A percentile compares a stretch with the other conserved stretches of the same genome.
phyloP scores from a whole-genome alignment of 78 protist species.

The Isochrysis galbana region DNA sequence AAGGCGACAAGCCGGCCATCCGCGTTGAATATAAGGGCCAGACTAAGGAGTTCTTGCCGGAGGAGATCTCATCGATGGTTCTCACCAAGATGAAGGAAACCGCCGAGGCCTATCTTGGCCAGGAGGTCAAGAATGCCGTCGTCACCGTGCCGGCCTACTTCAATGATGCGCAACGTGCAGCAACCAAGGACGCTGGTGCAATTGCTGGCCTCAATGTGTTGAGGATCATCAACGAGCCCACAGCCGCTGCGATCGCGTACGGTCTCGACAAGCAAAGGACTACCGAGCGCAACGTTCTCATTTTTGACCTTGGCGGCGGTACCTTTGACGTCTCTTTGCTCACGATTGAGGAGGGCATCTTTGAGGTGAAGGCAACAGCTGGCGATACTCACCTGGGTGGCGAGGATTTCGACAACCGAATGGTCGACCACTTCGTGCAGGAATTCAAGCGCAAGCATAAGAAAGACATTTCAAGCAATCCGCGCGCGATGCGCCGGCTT shows the following conservation, averaged over 20 bases:
- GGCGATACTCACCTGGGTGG: slow-evolving; percentile 99
- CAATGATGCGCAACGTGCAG: slow-evolving; percentile 89
- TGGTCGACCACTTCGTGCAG: slow-evolving; percentile 66
- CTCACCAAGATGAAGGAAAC: slow-evolving; percentile 37
- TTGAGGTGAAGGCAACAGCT: slow-evolving; percentile 79
- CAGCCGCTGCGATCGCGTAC: slow-evolving; percentile 76
- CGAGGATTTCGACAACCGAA: slow-evolving; percentile 89
- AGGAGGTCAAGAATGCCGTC: slow-evolving; percentile 80
- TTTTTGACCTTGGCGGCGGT: slow-evolving; percentile 97
- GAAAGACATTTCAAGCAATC: slow-evolving; percentile 63
- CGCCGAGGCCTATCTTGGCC: slow-evolving; percentile 69
- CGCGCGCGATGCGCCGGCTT: slow-evolving; percentile 82
- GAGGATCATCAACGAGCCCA: slow-evolving; percentile 73
- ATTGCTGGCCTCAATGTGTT: slow-evolving; percentile 88
- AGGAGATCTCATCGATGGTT: slow-evolving; percentile 56
- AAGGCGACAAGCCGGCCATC: slow-evolving; percentile 50
- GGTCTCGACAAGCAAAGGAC: slow-evolving; percentile 37
- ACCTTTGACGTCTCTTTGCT: slow-evolving; percentile 87
- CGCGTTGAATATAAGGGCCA: not conserved
- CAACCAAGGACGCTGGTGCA: slow-evolving; percentile 95
- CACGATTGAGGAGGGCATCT: slow-evolving; percentile 59
- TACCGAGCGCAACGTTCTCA: slow-evolving; percentile 66
- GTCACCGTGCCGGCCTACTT: slow-evolving; percentile 98
- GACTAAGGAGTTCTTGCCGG: not conserved
- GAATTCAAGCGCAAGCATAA: slow-evolving; percentile 80